Evolutionary conservation across 176 grass and related monocot species (phyloP).

Genomic region (Triticum turgidum): DNA sequence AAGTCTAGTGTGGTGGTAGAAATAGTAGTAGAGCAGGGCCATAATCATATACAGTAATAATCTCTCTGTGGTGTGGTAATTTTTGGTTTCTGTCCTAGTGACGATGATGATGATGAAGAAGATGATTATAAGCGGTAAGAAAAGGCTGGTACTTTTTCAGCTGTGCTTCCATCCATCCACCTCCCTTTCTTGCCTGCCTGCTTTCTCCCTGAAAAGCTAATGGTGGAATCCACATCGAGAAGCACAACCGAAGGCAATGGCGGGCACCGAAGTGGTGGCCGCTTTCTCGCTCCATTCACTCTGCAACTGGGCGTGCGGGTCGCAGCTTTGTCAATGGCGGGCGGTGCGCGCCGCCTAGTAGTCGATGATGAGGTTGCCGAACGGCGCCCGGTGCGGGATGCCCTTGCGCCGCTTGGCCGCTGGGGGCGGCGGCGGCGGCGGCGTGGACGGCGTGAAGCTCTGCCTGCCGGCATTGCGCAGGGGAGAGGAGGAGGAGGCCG

Average conservation of each 20-base stretch:
- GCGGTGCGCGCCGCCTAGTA: constrained; percentile 22
- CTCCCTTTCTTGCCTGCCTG: neutral
- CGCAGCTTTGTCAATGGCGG: neutral
- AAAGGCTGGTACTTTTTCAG: constrained; percentile 12
- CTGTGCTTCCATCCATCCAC: neutral
- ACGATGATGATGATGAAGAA: neutral
- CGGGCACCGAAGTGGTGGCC: constrained; percentile 44
- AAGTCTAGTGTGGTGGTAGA: neutral
- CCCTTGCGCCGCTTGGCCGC: constrained; percentile 84
- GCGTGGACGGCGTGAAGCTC: constrained; percentile 75
- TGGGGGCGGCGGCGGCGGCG: constrained; percentile 46
- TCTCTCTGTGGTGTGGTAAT: constrained; percentile 27
- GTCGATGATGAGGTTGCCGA: constrained; percentile 79
- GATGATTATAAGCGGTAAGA: constrained; percentile 10
- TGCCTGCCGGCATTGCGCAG: constrained; percentile 45
- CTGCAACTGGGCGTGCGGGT: constrained; percentile 6
- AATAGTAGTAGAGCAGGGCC: neutral
- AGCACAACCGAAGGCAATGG: constrained; percentile 43
- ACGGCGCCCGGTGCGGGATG: constrained; percentile 74
- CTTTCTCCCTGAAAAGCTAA: constrained; percentile 39
- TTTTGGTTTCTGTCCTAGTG: constrained; percentile 25
- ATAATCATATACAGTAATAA: constrained; percentile 47
- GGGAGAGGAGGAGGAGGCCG: constrained; percentile 26
- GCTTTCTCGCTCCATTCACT: constrained; percentile 10
- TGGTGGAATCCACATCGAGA: constrained; percentile 71